These are phyloP conservation scores for Starmerella kuoi DNA, from an alignment of 805 yeast genomes.

Conservation along the genomic window DNA sequence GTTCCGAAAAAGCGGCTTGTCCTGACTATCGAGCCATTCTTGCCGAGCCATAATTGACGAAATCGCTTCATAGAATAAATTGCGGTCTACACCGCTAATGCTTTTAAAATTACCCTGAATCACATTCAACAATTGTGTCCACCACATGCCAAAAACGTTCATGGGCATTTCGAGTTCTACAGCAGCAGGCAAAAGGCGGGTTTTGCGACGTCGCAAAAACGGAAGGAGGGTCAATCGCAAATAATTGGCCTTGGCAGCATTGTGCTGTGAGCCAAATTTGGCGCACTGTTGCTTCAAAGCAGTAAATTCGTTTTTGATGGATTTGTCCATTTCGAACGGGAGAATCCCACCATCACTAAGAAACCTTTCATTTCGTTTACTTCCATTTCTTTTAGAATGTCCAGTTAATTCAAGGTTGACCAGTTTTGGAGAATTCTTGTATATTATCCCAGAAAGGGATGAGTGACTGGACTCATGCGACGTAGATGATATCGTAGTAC, in stretches of 20 bases:
- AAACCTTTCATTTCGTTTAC: not conserved
- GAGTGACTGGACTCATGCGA: conserved; percentile 13
- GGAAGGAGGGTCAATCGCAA: conserved; percentile 35
- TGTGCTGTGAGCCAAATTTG: conserved; percentile 14
- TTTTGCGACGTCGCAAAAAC: conserved; percentile 26
- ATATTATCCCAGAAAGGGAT: conserved; percentile 8
- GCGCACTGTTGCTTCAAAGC: conserved; percentile 14
- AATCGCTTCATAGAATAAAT: conserved; percentile 32
- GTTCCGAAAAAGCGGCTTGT: conserved; percentile 14
- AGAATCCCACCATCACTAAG: not conserved
- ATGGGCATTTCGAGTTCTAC: conserved; percentile 21
- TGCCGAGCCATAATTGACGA: conserved; percentile 30
- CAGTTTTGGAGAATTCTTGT: not conserved
- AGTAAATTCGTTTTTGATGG: not conserved
- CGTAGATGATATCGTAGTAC: conserved; percentile 7
- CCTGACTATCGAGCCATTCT: conserved; percentile 28
- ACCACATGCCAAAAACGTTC: conserved; percentile 30
- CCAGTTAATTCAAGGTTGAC: not conserved
- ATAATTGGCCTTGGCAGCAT: conserved; percentile 26
- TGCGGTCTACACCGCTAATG: conserved; percentile 29
- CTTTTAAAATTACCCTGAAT: conserved; percentile 12
- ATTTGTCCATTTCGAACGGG: not conserved
- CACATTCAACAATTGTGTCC: conserved; percentile 29
- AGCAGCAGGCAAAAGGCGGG: not conserved
- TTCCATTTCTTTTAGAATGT: not conserved